Evolutionary conservation across 805 yeast genomes (phyloP), one percentile per base, ranked within the genome.

Genomic region (Teunomyces atbi): DNA sequence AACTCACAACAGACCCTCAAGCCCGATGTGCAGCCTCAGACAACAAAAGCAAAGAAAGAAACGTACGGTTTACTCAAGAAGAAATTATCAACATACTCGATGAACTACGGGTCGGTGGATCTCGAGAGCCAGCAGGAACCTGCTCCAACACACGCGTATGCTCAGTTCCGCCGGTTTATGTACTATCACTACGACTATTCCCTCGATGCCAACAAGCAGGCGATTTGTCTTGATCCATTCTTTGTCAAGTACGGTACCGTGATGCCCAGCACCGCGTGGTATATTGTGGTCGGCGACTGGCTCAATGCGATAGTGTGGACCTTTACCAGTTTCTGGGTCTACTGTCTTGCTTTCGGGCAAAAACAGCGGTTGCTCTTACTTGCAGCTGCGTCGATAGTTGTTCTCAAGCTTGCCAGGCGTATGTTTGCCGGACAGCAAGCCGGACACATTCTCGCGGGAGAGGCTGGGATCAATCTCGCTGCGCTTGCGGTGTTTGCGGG

Each of bases 171-270:
- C 43, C 45, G 35, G 35, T 53, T 53, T 34, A 48, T 54, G 12
- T 51, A 51, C 23, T 54, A 57, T 30, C 65, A 64, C 45, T 54
- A 55, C 27, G 63, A 53, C 47, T 55, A 54, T 41, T 49, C 56
- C 10, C 53, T 61, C 37, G 61, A 59, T 5, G 46, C 53, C 13
- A 56, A 56, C 40, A 45, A 54, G 21, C 59, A 55, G 32, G 45
- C 48, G 33, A 39, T 62, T 23, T 42, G 47, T 16, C 53, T 57
- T 32, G 68, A 64, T 49, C 65, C 66, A 6, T 41, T 53, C 23
- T 65, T 62, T 51, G 56, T 51, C 37, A 47, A 48, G 33, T 62
- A 53, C 45, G 61, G 60, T 10, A 41, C 49, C 7, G 38, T 63
- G 23, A 33, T 48, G 10, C 40, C 51, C 3, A 57, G 59, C n/a